Evolutionary conservation across 2,329 filamentous ascomycete genomes (phyloP), one percentile per base, ranked within the genome.

Genomic region (Ploettnerulaceae sp.): DNA sequence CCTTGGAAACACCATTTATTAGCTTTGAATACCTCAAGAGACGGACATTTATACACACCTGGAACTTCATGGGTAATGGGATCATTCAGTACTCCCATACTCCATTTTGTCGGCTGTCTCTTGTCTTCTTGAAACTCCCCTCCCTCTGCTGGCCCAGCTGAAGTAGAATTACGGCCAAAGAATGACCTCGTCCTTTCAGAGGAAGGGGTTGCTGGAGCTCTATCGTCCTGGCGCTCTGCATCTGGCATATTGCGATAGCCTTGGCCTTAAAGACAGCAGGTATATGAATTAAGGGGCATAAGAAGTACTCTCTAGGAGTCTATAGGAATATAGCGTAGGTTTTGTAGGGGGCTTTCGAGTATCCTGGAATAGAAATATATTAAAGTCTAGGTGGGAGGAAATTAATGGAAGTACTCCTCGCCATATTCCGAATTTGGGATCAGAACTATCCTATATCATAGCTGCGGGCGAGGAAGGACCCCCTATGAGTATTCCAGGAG

Each of bases 41-140:
- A 34, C 15, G 20, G 3, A 15, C 17, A 38, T 3, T 5, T 20
- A 9, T 34, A 31, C 76, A 53, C 69, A 89, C 87, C 88, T 56
- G 90, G 90, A 9, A 95, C 89, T 67, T 95, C 86, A 53, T 93
- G 85, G 0, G 89, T 95, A 47, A 83, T 66, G 37, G 71, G 78
- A 58, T 93, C 88, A 60, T 89, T 90, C 53, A 95, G 66, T 20
- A 96, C 86, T n/a, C 90, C 78, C 77, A 54, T 48, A 22, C 49
- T 46, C 78, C 77, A 81, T 66, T 63, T 74, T 5, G 70, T 61
- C 20, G 61, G 61, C 28, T 45, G 34, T 18, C 43, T 46, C n/a
- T 48, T 51, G 20, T 52, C 52, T 8, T 51, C 52, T 12, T 54
- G 47, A 14, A 39, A 37, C 4, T 53, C 51, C 12, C 49, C 44